Evolutionary conservation across 2,329 filamentous ascomycete species (phyloP).

Genomic region (Ceratocystis harringtonii): DNA sequence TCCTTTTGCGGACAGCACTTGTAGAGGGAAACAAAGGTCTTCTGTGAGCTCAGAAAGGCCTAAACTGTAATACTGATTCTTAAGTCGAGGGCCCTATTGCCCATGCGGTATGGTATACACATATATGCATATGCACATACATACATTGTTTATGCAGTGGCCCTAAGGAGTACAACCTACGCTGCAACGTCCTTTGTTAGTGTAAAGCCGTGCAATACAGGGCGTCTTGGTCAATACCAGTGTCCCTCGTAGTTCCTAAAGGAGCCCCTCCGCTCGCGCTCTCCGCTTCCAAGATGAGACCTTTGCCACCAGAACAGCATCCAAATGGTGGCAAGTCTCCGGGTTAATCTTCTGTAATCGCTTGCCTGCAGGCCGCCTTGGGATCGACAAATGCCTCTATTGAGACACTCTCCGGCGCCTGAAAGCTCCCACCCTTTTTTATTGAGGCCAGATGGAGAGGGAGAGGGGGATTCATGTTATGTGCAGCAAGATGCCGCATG

Average conservation of each 20-base stretch:
- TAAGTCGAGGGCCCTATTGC: not conserved
- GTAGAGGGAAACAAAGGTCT: not conserved
- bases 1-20: not conserved
- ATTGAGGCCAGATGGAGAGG: too few relatives aligned
- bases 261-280: not conserved
- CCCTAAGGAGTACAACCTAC: not conserved
- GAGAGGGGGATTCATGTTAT: too few relatives aligned
- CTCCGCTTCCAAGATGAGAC: not conserved
- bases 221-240: not conserved
- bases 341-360: too few relatives aligned
- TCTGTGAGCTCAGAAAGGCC: not conserved
- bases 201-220: not conserved
- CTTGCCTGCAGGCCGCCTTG: too few relatives aligned
- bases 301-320: not conserved
- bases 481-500: too few relatives aligned
- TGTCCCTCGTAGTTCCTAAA: not conserved
- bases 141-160: not conserved
- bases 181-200: not conserved
- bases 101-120: not conserved
- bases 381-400: too few relatives aligned
- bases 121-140: not conserved
- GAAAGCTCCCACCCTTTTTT: too few relatives aligned
- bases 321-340: not conserved
- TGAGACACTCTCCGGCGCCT: too few relatives aligned
- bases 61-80: not conserved